Conservation (phyloP, 495 filamentous ascomycete species). For the Aspergillus ellipticus region DNA sequence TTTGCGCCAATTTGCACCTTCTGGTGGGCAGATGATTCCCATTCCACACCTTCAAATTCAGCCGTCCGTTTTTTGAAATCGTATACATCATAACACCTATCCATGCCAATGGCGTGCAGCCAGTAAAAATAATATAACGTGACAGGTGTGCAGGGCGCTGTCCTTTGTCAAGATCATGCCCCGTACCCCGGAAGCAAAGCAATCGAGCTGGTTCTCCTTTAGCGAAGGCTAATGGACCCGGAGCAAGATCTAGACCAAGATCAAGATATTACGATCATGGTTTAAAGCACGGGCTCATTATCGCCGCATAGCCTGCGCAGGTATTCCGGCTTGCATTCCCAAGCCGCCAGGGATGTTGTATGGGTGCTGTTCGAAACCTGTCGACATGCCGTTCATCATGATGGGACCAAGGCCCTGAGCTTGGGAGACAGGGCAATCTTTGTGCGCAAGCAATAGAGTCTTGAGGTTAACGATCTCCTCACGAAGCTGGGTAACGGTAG, state of each 20-base stretch:
- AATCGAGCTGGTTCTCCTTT: not conserved
- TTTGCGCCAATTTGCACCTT: conserved; percentile 35
- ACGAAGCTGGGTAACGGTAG: conserved; percentile 75
- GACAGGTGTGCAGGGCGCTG: not conserved
- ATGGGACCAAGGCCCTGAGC: conserved; percentile 73
- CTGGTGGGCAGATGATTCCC: conserved; percentile 26
- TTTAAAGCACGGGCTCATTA: not conserved
- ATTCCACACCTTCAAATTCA: conserved; percentile 29
- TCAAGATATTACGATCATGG: conserved; percentile 2
- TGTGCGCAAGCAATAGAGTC: conserved; percentile 88
- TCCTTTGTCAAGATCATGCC: not conserved
- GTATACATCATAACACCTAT: conserved; percentile 45
- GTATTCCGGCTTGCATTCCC: conserved; percentile 43
- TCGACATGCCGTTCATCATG: conserved; percentile 56
- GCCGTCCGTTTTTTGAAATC: conserved; percentile 38
- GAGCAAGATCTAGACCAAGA: not conserved
- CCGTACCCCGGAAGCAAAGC: conserved; percentile 13
- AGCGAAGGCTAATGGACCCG: conserved; percentile 3
- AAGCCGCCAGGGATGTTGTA: conserved; percentile 36
- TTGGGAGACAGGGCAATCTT: conserved; percentile 92
- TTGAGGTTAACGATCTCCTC: conserved; percentile 97
- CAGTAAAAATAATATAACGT: conserved; percentile 21
- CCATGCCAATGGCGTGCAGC: conserved; percentile 35
- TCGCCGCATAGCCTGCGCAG: conserved; percentile 38
- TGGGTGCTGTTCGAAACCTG: conserved; percentile 36